Conservation (phyloP, 345 rosid species). For the Pseudoturritis turrita region DNA sequence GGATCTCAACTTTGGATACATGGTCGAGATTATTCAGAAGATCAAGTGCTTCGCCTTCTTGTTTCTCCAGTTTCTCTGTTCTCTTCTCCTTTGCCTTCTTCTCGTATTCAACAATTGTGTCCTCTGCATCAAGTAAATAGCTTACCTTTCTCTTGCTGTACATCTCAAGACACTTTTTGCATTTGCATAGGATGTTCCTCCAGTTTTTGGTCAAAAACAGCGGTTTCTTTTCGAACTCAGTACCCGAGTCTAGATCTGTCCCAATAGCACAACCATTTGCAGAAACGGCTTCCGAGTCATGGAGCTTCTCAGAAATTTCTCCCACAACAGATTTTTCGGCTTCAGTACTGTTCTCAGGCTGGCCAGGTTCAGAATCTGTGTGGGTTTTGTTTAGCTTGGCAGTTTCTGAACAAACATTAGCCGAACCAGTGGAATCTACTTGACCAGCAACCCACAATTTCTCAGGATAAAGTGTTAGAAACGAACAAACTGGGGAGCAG, state of each 20-base stretch:
- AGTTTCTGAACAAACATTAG: conserved; percentile 45
- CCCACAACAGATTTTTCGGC: conserved; percentile 23
- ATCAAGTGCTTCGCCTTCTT: conserved; percentile 61
- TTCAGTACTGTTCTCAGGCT: conserved; percentile 37
- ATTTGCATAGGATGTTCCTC: conserved; percentile 82
- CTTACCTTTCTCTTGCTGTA: conserved; percentile 53
- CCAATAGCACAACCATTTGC: conserved; percentile 42
- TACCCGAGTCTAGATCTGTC: conserved; percentile 11
- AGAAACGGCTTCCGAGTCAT: conserved; percentile 17
- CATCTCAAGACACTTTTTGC: conserved; percentile 64
- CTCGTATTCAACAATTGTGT: conserved; percentile 86
- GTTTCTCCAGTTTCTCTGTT: conserved; percentile 82
- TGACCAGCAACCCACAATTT: conserved; percentile 48
- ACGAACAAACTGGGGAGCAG: conserved; percentile 66
- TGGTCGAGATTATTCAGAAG: conserved; percentile 75
- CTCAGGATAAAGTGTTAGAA: conserved; percentile 60
- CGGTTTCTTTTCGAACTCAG: conserved; percentile 47
- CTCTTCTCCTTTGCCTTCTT: conserved; percentile 79
- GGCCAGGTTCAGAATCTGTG: conserved; percentile 35
- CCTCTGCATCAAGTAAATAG: conserved; percentile 75
- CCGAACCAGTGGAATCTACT: conserved; percentile 25
- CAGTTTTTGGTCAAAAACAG: conserved; percentile 79
- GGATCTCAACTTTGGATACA: conserved; percentile 84
- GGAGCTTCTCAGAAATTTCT: conserved; percentile 47
- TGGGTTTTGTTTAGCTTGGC: conserved; percentile 38